Percentiles rank a stretch among this genome's conserved stretches.
Evolutionary conservation across 805 yeast genomes (phyloP).

Genomic region (Candida oleophila): DNA sequence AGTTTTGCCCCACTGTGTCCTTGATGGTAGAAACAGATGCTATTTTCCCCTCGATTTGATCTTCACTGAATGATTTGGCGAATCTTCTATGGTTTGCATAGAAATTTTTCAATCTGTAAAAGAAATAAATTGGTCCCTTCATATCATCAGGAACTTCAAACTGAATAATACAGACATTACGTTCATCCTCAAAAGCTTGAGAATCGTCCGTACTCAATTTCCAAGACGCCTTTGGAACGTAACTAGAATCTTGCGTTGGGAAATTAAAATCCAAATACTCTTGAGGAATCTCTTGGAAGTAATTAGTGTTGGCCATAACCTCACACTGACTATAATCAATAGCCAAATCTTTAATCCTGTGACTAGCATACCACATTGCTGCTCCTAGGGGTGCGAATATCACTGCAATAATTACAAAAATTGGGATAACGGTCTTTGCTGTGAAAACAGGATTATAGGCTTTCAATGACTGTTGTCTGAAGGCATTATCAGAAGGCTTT

Average conservation of each 20-base stretch:
- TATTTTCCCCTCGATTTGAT: constrained; percentile 40
- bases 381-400: constrained; percentile 45
- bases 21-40: constrained; percentile 34
- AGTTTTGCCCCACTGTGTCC: constrained; percentile 44
- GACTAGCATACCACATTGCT: constrained; percentile 47
- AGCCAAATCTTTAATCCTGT: constrained; percentile 35
- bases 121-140: constrained; percentile 41
- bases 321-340: constrained; percentile 45
- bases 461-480: constrained; percentile 54
- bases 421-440: constrained; percentile 41
- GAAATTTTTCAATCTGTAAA: constrained; percentile 40
- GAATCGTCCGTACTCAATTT: constrained; percentile 36
- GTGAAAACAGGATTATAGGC: constrained; percentile 50
- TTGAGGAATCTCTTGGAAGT: constrained; percentile 38
- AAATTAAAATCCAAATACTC: constrained; percentile 40
- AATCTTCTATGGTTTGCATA: constrained; percentile 45
- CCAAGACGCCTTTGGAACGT: constrained; percentile 32
- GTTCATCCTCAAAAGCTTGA: constrained; percentile 48
- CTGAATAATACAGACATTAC: constrained; percentile 45
- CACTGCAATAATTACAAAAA: constrained; percentile 37
- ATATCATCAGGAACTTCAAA: constrained; percentile 33
- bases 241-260: constrained; percentile 14
- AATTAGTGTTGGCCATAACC: constrained; percentile 26
- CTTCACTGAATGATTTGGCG: constrained; percentile 44
- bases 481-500: constrained; percentile 63